Percentiles rank a stretch among this genome's conserved stretches.
Conservation (phyloP, 1,284 basidiomycete species). For the Cutaneotrichosporon cyanovorans region DNA sequence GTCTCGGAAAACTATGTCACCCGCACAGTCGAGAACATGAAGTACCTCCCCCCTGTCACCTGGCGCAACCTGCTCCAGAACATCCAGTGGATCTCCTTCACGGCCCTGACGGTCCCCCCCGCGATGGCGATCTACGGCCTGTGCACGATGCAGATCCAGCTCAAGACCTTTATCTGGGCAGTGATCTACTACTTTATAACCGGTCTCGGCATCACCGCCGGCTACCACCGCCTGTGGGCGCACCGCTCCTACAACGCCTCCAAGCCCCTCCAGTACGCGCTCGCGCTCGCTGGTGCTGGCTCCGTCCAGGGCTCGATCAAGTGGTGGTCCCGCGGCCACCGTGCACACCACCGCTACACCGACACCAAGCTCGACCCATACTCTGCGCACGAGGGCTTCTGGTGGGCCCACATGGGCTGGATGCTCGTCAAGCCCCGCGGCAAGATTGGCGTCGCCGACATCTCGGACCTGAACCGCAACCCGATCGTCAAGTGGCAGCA, state of each 20-base stretch:
- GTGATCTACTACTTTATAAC: constrained; percentile 78
- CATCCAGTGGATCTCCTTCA: constrained; percentile 69
- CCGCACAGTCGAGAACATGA: constrained; percentile 66
- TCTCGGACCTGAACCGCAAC: constrained; percentile 73
- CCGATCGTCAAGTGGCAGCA: constrained; percentile 80
- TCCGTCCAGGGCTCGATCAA: constrained; percentile 85
- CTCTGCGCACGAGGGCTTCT: constrained; percentile 72
- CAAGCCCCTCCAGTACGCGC: constrained; percentile 64
- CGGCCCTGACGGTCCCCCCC: constrained; percentile 66
- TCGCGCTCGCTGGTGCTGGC: constrained; percentile 71
- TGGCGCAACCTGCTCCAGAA: constrained; percentile 62
- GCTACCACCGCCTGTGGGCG: constrained; percentile 89
- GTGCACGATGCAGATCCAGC: constrained; percentile 54
- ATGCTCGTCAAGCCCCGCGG: constrained; percentile 84
- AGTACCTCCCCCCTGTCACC: constrained; percentile 67
- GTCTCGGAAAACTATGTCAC: constrained; percentile 85
- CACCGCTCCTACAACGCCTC: constrained; percentile 88
- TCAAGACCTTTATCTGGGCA: constrained; percentile 63
- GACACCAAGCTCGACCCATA: constrained; percentile 94
- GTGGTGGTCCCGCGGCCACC: constrained; percentile 92
- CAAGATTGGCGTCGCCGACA: constrained; percentile 79
- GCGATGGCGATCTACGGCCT: constrained; percentile 63
- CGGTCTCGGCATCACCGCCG: constrained; percentile 61
- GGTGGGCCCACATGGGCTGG: constrained; percentile 79
- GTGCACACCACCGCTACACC: constrained; percentile 89